Percentiles rank a stretch among this genome's conserved stretches.
Conservation (phyloP, 2,329 filamentous ascomycete genomes). For the Dactylellina cionopaga region DNA sequence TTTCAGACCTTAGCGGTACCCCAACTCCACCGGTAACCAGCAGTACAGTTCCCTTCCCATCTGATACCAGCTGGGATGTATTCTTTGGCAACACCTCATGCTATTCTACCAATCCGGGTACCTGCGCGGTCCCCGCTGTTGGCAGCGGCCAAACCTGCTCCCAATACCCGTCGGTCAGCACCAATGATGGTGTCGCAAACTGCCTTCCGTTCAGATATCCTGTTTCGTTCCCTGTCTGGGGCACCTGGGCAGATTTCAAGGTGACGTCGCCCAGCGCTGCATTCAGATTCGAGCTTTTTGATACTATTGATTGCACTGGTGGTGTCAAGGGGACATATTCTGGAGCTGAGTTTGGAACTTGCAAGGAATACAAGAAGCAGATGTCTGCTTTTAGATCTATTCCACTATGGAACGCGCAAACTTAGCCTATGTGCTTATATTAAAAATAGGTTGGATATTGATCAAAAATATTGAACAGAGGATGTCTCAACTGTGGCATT, state of each 20-base stretch:
- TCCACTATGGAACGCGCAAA: constrained; percentile 45
- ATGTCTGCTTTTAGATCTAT: constrained; percentile 31
- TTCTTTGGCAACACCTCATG: constrained; percentile 43
- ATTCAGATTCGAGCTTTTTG: constrained; percentile 36
- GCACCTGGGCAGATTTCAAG: constrained; percentile 16
- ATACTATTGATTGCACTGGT: constrained; percentile 35
- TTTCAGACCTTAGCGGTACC: constrained; percentile 26
- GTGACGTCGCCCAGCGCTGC: constrained; percentile 34
- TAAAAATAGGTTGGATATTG: too few relatives aligned
- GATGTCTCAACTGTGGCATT: too few relatives aligned
- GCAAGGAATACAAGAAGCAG: constrained; percentile 39
- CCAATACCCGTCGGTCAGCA: neutral
- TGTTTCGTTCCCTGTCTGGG: constrained; percentile 27
- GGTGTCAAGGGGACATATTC: constrained; percentile 20
- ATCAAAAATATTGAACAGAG: too few relatives aligned
- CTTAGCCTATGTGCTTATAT: neutral
- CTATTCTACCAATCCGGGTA: constrained; percentile 9
- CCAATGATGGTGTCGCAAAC: constrained; percentile 20
- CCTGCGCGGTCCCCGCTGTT: constrained; percentile 1
- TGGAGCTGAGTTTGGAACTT: constrained; percentile 35
- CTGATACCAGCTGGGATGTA: constrained; percentile 28
- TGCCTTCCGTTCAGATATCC: constrained; percentile 43
- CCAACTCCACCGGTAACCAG: constrained; percentile 31
- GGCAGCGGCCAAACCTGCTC: constrained; percentile 18
- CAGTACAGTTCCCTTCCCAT: constrained; percentile 22